These are phyloP conservation scores for Arabis alpina DNA, from an alignment of 345 rosid genomes.

Conservation along the genomic window DNA sequence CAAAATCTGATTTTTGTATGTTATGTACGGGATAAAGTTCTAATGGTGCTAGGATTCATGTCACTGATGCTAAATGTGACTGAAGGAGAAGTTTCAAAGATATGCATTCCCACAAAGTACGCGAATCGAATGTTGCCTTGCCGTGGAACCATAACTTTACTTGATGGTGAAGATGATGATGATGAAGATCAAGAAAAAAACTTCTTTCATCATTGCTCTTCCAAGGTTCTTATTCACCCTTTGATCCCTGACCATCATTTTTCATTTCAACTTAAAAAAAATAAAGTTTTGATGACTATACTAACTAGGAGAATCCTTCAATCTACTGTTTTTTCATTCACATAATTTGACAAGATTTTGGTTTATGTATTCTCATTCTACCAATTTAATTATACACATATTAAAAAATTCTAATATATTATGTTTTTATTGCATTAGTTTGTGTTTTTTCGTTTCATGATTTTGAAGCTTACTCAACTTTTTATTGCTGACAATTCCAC, in stretches of 20 bases:
- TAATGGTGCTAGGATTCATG: conserved; percentile 78
- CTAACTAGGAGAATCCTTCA: neutral
- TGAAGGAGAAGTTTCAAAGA: conserved; percentile 54
- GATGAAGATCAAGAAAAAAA: neutral
- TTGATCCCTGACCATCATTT: neutral
- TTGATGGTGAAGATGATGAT: conserved; percentile 36
- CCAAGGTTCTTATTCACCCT: conserved; percentile 49
- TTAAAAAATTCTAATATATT: too few species aligned
- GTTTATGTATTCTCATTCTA: too few species aligned
- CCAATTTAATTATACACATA: too few species aligned
- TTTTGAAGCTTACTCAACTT: neutral
- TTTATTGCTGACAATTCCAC: neutral
- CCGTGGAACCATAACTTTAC: neutral
- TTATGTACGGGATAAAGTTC: conserved; percentile 46
- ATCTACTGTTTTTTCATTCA: neutral
- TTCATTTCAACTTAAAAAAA: neutral
- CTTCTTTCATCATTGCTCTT: conserved; percentile 40
- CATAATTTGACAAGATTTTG: too few species aligned
- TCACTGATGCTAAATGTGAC: conserved; percentile 64
- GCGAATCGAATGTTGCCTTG: conserved; percentile 74
- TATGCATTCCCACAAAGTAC: conserved; percentile 54
- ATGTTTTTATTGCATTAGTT: too few species aligned
- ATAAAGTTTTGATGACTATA: neutral
- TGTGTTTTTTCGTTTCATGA: neutral
- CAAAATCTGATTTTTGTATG: neutral